Evolutionary conservation across 108 stramenopile genomes (phyloP).

Genomic region (Ochromonas danica): DNA sequence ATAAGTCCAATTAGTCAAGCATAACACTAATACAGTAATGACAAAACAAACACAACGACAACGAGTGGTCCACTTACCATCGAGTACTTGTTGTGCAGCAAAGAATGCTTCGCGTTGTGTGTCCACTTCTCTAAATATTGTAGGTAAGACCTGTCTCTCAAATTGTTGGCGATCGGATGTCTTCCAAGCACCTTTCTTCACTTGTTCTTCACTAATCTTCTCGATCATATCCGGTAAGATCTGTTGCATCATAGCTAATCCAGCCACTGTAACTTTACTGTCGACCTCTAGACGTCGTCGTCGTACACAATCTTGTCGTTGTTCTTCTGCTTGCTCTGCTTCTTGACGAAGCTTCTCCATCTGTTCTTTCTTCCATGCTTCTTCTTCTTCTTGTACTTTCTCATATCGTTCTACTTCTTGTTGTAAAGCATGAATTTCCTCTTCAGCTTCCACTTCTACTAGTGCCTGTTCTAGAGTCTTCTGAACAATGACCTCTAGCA

Average conservation of each 20-base stretch:
- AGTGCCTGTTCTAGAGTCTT: slow-evolving; percentile 65
- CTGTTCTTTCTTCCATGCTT: neutral
- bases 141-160: neutral
- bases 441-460: slow-evolving; percentile 55
- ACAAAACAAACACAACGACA: no score
- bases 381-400: neutral
- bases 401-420: slow-evolving; percentile 16
- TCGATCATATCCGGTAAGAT: neutral
- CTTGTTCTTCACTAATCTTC: neutral
- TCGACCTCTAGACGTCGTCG: neutral
- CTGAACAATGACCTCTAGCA: slow-evolving; percentile 55
- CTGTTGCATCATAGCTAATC: neutral
- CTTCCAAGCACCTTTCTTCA: neutral
- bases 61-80: no score
- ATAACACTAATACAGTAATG: no score
- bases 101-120: no score
- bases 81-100: no score
- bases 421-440: slow-evolving; percentile 45
- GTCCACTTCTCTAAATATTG: no score
- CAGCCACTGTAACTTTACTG: neutral
- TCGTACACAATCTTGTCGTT: neutral
- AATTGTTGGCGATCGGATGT: neutral
- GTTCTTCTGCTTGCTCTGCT: neutral
- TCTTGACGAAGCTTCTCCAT: neutral
- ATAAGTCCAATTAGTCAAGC: no score